Evolutionary conservation across 1,139 yeast genomes (phyloP).

Genomic region (Saccharomyces hybrid): DNA sequence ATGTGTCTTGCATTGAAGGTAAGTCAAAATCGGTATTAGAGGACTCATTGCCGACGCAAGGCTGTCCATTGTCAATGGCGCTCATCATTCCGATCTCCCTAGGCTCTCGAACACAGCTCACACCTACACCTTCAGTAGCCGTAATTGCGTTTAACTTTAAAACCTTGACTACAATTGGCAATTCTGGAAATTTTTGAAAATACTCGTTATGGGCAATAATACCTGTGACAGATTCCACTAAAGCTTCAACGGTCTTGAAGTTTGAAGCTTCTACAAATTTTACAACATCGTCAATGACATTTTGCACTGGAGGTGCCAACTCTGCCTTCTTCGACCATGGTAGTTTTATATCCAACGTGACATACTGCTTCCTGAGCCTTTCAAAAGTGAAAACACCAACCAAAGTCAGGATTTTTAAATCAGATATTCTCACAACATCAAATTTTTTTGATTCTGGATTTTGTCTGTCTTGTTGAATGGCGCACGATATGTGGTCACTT

Average conservation of each 20-base stretch:
- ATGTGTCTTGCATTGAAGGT: constrained; percentile 15
- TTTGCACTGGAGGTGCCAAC: constrained; percentile 21
- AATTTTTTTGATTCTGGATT: constrained; percentile 12
- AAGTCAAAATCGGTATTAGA: constrained; percentile 19
- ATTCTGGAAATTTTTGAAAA: constrained; percentile 17
- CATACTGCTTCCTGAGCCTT: constrained; percentile 67
- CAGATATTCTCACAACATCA: constrained; percentile 44
- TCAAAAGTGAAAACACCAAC: constrained; percentile 93
- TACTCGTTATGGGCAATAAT: constrained; percentile 38
- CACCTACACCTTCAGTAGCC: constrained; percentile 86
- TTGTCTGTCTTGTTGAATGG: constrained; percentile 23
- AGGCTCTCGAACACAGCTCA: constrained; percentile 48
- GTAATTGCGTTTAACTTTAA: constrained; percentile 85
- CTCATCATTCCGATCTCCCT: constrained; percentile 23
- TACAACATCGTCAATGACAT: constrained; percentile 41
- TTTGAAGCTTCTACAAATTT: constrained; percentile 62
- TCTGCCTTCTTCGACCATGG: constrained; percentile 32
- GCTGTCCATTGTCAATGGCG: too few species aligned
- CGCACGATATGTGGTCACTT: constrained; percentile 41
- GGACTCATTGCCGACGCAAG: constrained; percentile 10
- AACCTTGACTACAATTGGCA: constrained; percentile 49
- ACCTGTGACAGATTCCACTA: constrained; percentile 68
- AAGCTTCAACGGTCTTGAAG: constrained; percentile 89
- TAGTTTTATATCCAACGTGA: constrained; percentile 50
- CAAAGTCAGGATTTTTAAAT: constrained; percentile 57